phyloP scores from a whole-genome alignment of 1,284 basidiomycete species.

The Trametes versicolor region DNA sequence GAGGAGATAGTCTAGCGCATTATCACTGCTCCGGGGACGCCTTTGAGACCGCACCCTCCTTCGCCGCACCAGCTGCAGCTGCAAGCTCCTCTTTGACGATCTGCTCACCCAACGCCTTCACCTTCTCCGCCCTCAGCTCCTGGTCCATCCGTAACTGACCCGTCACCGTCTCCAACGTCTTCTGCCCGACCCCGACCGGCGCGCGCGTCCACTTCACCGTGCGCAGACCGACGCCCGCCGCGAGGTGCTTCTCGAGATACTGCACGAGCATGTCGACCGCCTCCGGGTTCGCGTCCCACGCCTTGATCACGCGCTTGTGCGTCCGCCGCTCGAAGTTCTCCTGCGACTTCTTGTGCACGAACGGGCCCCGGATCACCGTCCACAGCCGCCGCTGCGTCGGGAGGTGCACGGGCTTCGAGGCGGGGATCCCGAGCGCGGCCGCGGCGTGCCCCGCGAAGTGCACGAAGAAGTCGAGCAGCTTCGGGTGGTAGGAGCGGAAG shows the following conservation, averaged over 20 bases:
- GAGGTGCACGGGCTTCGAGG: constrained; percentile 72
- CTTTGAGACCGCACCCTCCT: constrained; percentile 25
- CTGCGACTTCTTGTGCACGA: constrained; percentile 94
- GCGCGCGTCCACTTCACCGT: constrained; percentile 82
- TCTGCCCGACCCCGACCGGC: constrained; percentile 70
- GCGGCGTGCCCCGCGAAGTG: constrained; percentile 91
- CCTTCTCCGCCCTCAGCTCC: constrained; percentile 39
- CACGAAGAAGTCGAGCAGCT: constrained; percentile 81
- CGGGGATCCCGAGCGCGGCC: constrained; percentile 84
- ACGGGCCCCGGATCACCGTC: constrained; percentile 90
- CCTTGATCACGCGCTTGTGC: constrained; percentile 89
- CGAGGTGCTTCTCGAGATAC: constrained; percentile 82
- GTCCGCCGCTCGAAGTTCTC: constrained; percentile 94
- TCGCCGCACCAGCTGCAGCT: constrained; percentile 34
- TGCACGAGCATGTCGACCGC: constrained; percentile 86
- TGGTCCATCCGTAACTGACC: constrained; percentile 37
- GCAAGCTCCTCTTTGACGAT: constrained; percentile 58
- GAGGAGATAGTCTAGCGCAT: neutral
- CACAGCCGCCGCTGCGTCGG: constrained; percentile 85
- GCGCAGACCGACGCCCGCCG: constrained; percentile 90
- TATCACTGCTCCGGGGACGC: constrained; percentile 1
- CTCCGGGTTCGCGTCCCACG: constrained; percentile 87
- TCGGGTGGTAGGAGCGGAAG: constrained; percentile 80
- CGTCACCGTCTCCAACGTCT: constrained; percentile 52
- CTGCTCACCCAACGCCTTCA: constrained; percentile 52